Evolutionary conservation across 805 yeast species (phyloP), one percentile per base, ranked within the genome.

Genomic region (Yarrowia porcina): DNA sequence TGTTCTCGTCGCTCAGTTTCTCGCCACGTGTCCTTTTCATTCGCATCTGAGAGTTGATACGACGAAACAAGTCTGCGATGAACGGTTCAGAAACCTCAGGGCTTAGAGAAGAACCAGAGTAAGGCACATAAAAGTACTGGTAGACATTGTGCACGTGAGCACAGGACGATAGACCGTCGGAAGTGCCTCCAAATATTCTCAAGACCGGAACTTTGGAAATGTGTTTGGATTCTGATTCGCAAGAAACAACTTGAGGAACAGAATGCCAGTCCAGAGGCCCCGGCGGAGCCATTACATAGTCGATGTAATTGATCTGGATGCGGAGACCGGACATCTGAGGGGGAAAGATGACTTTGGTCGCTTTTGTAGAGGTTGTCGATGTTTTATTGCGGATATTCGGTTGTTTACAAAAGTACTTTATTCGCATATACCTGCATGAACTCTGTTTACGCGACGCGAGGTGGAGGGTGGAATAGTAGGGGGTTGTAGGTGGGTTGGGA

Each of bases 61-160:
- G 65, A 1, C 15, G 13, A 13, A 41, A 61, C 21, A 75, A 65
- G 2, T 41, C 33, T 7, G 39, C 52, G n/a, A 70, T 65, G 27
- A 49, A 49, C 56, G 56, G 56, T 27, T 67, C 66, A 21, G 66
- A 69, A 20, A 57, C 63, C 9, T 42, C 59, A 1, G 67, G 71
- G 15, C 67, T 65, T 6, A 66, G 35, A 0, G 73, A 70, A 1
- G 21, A 6, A 10, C 85, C 87, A 44, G 76, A 77, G 69, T 86
- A 86, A 35, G 82, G 83, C 2, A 92, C 77, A 70, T 81, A 91
- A 1, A 93, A 67, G 70, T 93, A 94, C 0, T 98, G 99, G 66
- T 80, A 89, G 18, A 83, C 82, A 39, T 93, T 92, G 75, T 92
- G 98, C 10, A 94, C 76, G 72, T 94, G 97, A 0, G 88, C 81